Percentiles rank a stretch among this genome's conserved stretches.
phyloP scores from a whole-genome alignment of 2,329 filamentous ascomycete genomes.

The Epichloe elymi region DNA sequence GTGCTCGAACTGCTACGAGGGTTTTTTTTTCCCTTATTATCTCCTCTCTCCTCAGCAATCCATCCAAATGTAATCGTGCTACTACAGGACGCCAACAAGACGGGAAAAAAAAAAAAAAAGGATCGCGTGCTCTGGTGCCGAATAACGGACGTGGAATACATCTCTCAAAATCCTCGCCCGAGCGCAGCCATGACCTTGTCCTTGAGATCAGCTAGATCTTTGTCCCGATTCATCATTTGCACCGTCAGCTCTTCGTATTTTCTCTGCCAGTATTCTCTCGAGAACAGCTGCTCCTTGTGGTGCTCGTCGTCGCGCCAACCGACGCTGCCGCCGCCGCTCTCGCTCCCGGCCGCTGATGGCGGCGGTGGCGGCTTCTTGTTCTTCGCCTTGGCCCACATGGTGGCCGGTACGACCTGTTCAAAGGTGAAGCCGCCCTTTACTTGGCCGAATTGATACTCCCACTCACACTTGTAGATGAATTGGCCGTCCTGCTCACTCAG shows the following conservation, averaged over 20 bases:
- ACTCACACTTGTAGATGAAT: slow-evolving; percentile 37
- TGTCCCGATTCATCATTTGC: slow-evolving; percentile 45
- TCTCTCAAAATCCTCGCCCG: slow-evolving; percentile 8
- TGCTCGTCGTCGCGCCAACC: slow-evolving; percentile 9
- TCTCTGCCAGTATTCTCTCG: slow-evolving; percentile 33
- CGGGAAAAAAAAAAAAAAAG: too few relatives aligned
- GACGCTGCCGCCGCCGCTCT: neutral
- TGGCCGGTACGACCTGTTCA: slow-evolving; percentile 32
- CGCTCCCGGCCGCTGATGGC: slow-evolving; percentile 5
- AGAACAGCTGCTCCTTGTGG: slow-evolving; percentile 7
- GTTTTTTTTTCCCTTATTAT: too few relatives aligned
- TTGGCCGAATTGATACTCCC: slow-evolving; percentile 43
- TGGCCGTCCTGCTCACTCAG: slow-evolving; percentile 27
- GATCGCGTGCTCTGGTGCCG: too few relatives aligned
- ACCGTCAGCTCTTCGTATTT: slow-evolving; percentile 46
- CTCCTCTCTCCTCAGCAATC: too few relatives aligned
- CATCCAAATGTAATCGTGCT: accelerated
- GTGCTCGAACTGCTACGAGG: neutral
- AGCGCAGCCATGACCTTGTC: slow-evolving; percentile 28
- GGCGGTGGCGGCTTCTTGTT: slow-evolving; percentile 7
- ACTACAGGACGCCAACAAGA: too few relatives aligned
- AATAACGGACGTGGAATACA: too few relatives aligned
- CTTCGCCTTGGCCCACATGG: slow-evolving; percentile 25
- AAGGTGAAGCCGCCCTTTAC: slow-evolving; percentile 40
- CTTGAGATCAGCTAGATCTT: slow-evolving; percentile 32